Evolutionary conservation across 495 filamentous ascomycete genomes (phyloP), one percentile per base, ranked within the genome.

Genomic region (Penicillium chermesinum): DNA sequence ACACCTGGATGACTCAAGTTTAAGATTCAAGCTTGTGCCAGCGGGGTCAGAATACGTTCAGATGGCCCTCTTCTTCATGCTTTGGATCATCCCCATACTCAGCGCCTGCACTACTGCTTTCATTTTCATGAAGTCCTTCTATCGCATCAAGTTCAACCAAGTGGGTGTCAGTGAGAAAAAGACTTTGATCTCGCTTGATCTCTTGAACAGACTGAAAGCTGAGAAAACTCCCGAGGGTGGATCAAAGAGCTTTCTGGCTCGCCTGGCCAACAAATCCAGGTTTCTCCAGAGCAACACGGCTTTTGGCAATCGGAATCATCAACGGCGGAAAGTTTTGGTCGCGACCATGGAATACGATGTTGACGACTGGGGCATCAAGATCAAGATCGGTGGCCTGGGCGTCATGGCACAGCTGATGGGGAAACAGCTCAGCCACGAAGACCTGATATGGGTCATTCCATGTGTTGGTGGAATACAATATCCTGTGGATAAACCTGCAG

Each of bases 381-480:
- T 87, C 63, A 87, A 87, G 62, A 86, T 87, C 44, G 84, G 84
- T 46, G 84, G 84, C 35, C 65, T 87, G 20, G 84, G 83, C 57
- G 83, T 86, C 27, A 82, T 81, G 78, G 79, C 79, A 16, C 82
- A 85, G 53, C 65, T 88, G 8, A 88, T 88, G 84, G 81, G 80
- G 8, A 82, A 83, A 48, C 79, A 83, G 43, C 76, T 87, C 7
- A 69, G 76, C 2, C 81, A 88, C 44, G 78, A 84, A 50, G 77
- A 88, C 57, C 66, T 87, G 7, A 79, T 87, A 41, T 88, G 84
- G 84, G 83, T 88, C n/a, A 79, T 88, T 33, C 84, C 84, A n/a
- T 82, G 82, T 57, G 83, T 86, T 14, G 83, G 82, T 15, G 84
- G 78, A 21, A 67, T 88, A 18, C 72, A 84, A 13, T 87, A 87